Conservation (phyloP, 371 early-diverging fungal genomes). For the Choanephora cucurbitarum region DNA sequence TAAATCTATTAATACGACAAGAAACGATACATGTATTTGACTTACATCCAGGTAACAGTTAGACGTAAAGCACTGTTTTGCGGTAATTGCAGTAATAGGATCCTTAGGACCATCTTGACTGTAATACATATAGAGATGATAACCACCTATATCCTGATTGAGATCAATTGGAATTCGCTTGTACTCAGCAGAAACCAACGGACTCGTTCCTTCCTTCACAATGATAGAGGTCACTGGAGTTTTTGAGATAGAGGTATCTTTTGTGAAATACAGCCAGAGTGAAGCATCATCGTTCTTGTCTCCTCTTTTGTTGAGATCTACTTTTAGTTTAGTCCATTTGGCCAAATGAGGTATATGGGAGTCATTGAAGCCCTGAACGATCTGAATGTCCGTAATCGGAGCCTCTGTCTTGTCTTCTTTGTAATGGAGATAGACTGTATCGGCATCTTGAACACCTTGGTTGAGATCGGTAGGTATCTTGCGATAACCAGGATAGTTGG, state of each 20-base stretch:
- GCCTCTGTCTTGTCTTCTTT: slow-evolving; percentile 30
- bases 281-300: slow-evolving; percentile 20
- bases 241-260: slow-evolving; percentile 24
- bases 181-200: slow-evolving; percentile 33
- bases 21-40: slow-evolving; percentile 20
- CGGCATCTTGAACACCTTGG: slow-evolving; percentile 34
- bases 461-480: slow-evolving; percentile 48
- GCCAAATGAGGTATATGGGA: slow-evolving; percentile 8
- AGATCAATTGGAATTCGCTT: slow-evolving; percentile 35
- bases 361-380: slow-evolving; percentile 15
- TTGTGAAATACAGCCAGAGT: slow-evolving; percentile 35
- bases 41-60: slow-evolving; percentile 52
- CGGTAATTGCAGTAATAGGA: slow-evolving; percentile 56
- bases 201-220: slow-evolving; percentile 31
- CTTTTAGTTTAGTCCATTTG: slow-evolving; percentile 26
- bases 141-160: slow-evolving; percentile 34
- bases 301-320: slow-evolving; percentile 36
- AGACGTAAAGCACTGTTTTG: slow-evolving; percentile 49
- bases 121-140: slow-evolving; percentile 35
- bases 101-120: slow-evolving; percentile 34
- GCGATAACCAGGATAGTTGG: slow-evolving; percentile 43
- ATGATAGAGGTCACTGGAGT: slow-evolving; percentile 36
- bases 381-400: slow-evolving; percentile 29
- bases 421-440: slow-evolving; percentile 46
- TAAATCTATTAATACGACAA: slow-evolving; percentile 1